These are phyloP conservation scores for Seiridium unicorne DNA, from an alignment of 2,329 filamentous ascomycete species.

Conservation along the genomic window DNA sequence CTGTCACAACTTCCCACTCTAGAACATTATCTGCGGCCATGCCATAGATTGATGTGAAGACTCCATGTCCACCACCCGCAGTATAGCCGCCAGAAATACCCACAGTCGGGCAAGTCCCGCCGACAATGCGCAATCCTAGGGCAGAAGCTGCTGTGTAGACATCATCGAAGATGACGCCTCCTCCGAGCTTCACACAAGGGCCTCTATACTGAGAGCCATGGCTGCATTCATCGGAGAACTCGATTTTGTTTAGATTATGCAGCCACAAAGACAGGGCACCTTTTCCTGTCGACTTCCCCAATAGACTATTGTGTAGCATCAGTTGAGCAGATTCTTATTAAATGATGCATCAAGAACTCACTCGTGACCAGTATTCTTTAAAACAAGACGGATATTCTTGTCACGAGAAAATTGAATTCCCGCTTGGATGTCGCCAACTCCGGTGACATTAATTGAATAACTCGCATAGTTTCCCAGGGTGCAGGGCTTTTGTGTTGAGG, in stretches of 20 bases:
- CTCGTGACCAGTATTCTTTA: constrained; percentile 50
- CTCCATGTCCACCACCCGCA: constrained; percentile 54
- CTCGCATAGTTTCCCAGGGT: constrained; percentile 2
- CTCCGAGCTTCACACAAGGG: constrained; percentile 10
- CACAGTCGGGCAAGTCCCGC: constrained; percentile 9
- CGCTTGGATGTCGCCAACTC: constrained; percentile 13
- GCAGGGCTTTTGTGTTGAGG: background rate
- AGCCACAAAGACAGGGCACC: constrained; percentile 47
- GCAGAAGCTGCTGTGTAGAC: background rate
- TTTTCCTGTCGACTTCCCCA: constrained; percentile 50
- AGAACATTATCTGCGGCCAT: constrained; percentile 59
- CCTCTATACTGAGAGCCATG: constrained; percentile 35
- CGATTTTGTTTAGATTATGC: constrained; percentile 41
- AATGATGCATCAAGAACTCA: constrained; percentile 4
- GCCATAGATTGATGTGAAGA: constrained; percentile 49
- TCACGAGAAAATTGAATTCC: constrained; percentile 31
- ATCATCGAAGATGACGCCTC: constrained; percentile 6
- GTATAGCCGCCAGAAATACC: constrained; percentile 12
- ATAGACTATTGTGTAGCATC: constrained; percentile 15
- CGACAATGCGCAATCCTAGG: background rate
- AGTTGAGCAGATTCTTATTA: background rate
- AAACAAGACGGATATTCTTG: constrained; percentile 41
- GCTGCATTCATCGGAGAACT: constrained; percentile 15
- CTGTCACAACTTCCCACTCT: constrained; percentile 53
- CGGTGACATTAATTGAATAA: constrained; percentile 25